A percentile compares a stretch with the other conserved stretches of the same genome.
These are phyloP conservation scores for Musa balbisiana DNA, from an alignment of 202 grass and related monocot species.

Conservation along the genomic window DNA sequence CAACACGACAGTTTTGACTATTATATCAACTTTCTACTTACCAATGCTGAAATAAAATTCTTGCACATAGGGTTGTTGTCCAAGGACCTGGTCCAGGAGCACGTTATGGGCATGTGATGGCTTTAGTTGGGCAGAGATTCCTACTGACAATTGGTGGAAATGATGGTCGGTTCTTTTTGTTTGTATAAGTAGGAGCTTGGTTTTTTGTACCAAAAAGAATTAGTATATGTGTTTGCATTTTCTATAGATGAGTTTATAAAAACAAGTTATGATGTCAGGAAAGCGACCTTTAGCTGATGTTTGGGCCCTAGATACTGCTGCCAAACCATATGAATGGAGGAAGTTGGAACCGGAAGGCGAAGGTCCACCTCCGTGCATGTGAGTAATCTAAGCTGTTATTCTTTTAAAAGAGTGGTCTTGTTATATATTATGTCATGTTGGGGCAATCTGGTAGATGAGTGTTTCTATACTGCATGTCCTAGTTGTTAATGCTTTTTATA, in stretches of 20 bases:
- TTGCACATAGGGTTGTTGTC: slow-evolving; percentile 10
- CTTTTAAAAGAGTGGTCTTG: background rate
- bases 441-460: too few relatives aligned
- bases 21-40: background rate
- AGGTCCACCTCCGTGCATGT: slow-evolving; percentile 99
- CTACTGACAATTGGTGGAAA: slow-evolving; percentile 12
- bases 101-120: slow-evolving; percentile 21
- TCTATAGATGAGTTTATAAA: background rate
- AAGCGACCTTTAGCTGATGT: slow-evolving; percentile 15
- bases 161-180: slow-evolving; percentile 4
- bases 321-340: slow-evolving; percentile 98
- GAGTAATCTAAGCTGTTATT: slow-evolving; percentile 32
- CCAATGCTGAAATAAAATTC: background rate
- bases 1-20: background rate
- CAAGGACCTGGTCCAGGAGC: slow-evolving; percentile 22
- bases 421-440: background rate
- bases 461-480: background rate
- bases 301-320: slow-evolving; percentile 57
- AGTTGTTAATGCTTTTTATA: too few relatives aligned
- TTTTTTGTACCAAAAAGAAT: background rate
- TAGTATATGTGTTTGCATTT: background rate
- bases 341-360: slow-evolving; percentile 99
- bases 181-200: background rate
- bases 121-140: slow-evolving; percentile 6
- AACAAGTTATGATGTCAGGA: slow-evolving; percentile 1